Conservation (phyloP, 2,329 filamentous ascomycete genomes). For the Phyllosticta ampelicida region DNA sequence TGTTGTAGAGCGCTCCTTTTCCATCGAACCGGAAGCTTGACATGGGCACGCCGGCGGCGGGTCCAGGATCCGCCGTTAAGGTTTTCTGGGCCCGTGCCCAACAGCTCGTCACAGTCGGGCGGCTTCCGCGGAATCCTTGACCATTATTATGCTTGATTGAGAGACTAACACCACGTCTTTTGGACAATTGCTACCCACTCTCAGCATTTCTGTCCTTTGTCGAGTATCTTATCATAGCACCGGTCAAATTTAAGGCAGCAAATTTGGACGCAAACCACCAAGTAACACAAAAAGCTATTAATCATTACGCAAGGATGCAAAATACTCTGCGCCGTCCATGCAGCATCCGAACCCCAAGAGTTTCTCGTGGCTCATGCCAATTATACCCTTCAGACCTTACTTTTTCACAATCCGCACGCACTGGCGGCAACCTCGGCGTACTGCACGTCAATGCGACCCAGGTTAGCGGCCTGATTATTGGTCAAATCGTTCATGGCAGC, state of each 20-base stretch:
- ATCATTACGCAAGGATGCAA: not conserved
- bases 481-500: conserved; percentile 38
- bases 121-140: not conserved
- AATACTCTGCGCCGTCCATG: not conserved
- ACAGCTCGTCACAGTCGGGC: no score
- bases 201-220: not conserved
- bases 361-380: conserved; percentile 6
- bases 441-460: conserved; percentile 35
- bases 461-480: conserved; percentile 30
- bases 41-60: not conserved
- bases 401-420: conserved; percentile 22
- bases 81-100: not conserved
- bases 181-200: not conserved
- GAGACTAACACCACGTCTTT: not conserved
- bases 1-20: not conserved
- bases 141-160: not conserved
- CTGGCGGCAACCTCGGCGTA: conserved; percentile 27
- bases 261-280: not conserved
- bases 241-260: not conserved
- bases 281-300: not conserved
- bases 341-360: not conserved
- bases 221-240: not conserved
- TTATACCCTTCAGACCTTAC: conserved; percentile 12
- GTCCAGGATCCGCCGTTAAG: no score
- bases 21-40: not conserved